phyloP scores from a whole-genome alignment of 2,329 filamentous ascomycete species.

The Paracorniculantispora psalliotae region DNA sequence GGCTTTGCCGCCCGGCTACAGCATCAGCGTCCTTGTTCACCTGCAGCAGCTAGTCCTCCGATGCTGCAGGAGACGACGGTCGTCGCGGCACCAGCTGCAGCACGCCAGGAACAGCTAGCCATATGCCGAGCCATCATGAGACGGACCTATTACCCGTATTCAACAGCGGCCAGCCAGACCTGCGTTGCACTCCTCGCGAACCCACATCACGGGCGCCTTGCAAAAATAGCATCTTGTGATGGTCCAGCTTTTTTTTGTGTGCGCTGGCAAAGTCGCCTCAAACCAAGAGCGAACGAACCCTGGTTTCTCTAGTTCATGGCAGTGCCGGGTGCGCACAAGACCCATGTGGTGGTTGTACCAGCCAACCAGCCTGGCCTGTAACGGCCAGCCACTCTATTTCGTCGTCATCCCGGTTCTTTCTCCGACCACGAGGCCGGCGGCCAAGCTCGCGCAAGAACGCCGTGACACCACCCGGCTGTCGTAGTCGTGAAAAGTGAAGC shows the following conservation, averaged over 20 bases:
- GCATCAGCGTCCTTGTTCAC: background rate
- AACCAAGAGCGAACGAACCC: slow-evolving; percentile 8
- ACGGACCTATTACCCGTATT: background rate
- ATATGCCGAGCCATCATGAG: slow-evolving; percentile 9
- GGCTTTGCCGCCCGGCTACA: background rate
- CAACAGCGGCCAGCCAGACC: background rate
- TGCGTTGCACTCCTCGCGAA: background rate
- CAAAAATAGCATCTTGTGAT: slow-evolving; percentile 6
- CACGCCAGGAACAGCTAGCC: slow-evolving; percentile 7
- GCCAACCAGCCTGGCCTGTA: background rate
- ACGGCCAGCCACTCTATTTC: slow-evolving; percentile 10
- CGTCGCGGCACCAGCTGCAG: background rate
- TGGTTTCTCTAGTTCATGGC: background rate
- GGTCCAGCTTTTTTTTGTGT: background rate
- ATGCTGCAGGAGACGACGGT: slow-evolving; percentile 5
- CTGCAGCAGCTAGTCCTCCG: background rate
- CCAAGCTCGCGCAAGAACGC: background rate
- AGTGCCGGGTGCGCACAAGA: slow-evolving; percentile 3
- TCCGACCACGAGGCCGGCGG: background rate
- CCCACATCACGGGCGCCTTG: slow-evolving; percentile 1
- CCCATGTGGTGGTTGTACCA: background rate
- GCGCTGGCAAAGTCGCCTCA: slow-evolving; percentile 4
- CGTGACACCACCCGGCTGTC: background rate
- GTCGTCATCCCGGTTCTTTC: background rate
- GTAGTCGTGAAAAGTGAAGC: background rate